Base-by-base conservation (phyloP, 768 basidiomycete genomes). In the Amyloporia xantha region DNA sequence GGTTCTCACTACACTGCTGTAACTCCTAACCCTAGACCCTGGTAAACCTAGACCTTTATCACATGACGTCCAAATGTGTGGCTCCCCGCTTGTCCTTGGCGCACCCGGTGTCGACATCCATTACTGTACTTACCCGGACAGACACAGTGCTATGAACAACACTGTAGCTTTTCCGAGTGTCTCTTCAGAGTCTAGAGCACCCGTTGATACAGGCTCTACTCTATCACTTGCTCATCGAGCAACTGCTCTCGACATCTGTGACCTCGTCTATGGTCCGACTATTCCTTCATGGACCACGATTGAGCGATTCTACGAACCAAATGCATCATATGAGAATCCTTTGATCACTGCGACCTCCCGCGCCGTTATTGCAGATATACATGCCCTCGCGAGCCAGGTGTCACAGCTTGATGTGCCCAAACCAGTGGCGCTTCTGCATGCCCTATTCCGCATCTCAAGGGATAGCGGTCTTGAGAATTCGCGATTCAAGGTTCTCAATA, bases 301-400 rank as follows among this genome's bases (percentile, higher is more conserved):
- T 0, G 77, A 79, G 54, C 71, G 75, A 44, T 79, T 82, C 55
- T 90, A 89, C 57, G 87, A 90, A 63, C 55, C 80, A 17, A 79
- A 76, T 61, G 87, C 87, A 52, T 74, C 83, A 58, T 90, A 90
- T 59, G 86, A 90, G 68, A 90, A 90, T 58, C 88, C 88, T 2
- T 63, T 85, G 53, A 61, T 90, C 35, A 88, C 86, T 27, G 84
- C 86, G 28, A 84, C 80, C 5, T 85, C 86, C 30, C 79, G 84
- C 44, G 72, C 76, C 36, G 70, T 86, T 43, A 86, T 91, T 51
- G 72, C 80, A 44, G 85, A 89, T 57, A 82, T 90, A 17, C 78
- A 85, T 56, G 63, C 71, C 23, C 70, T 87, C 41, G 77, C 82
- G 6, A 75, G 73, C 20, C 77, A 78, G 28, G 66, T 85, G 35